Base-by-base conservation (phyloP, 805 yeast genomes). In the Sporopachydermia quercuum region DNA sequence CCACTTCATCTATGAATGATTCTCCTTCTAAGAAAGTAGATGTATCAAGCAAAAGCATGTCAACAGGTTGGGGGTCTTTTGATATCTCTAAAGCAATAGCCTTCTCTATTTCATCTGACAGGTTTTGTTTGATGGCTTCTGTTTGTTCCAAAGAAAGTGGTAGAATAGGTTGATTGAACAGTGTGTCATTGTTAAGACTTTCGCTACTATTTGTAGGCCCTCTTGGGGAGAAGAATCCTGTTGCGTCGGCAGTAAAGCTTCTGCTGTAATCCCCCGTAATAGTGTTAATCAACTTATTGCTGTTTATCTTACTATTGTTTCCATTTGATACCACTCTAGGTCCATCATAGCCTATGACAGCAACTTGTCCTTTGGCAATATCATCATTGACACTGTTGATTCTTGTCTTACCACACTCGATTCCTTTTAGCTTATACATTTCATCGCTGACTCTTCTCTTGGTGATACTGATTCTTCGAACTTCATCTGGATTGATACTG, bases 371-470 rank as follows among this genome's bases (percentile, higher is more conserved):
- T 14, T 19, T 5, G 18, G n/a, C 15, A 15, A 11, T 8, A 11
- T 34, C 15, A n/a, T n/a, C 16, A 14, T 14, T 8, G n/a, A n/a
- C 34, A 16, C 34, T 16, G 5, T 16, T 19, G 16, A 14, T 8
- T 36, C 14, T 6, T 11, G 38, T 36, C 30, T 8, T 23, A 8
- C 30, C 30, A n/a, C 30, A 8, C n/a, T 23, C 30, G 30, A 23
- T 23, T 23, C 30, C 30, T 8, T n/a, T 8, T n/a, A 23, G 30
- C n/a, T 23, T 23, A 23, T 8, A 23, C n/a, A 36, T 17, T 16
- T 36, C 38, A 36, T 36, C 38, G 18, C 38, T 36, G 18, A 18
- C 38, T 18, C 17, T 36, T 11, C 38, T 11, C 17, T 17, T 36
- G 8, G 38, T 36, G 8, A 18, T 17, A 5, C 16, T 8, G 18